A percentile compares a stretch with the other conserved stretches of the same genome.
Conservation (phyloP, 1,284 basidiomycete genomes). For the Fistulina hepatica region DNA sequence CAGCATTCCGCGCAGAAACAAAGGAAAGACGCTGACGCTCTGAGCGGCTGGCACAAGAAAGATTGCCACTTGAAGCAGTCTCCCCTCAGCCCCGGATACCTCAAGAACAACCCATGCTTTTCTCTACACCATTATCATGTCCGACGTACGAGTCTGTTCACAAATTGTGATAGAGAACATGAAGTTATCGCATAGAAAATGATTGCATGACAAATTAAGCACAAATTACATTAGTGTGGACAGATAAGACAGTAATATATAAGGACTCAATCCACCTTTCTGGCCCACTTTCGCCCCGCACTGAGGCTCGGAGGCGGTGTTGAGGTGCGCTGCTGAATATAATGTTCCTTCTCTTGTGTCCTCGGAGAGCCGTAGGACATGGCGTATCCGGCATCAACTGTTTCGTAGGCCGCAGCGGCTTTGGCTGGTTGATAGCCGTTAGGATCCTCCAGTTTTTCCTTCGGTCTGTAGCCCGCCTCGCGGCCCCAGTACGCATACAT, state of each 20-base stretch:
- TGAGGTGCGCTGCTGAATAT: constrained; percentile 28
- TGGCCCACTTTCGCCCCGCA: constrained; percentile 56
- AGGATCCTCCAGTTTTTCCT: constrained; percentile 24
- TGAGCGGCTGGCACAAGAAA: no score
- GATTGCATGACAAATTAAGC: no score
- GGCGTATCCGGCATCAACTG: constrained; percentile 10
- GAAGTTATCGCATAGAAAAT: no score
- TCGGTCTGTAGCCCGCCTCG: constrained; percentile 24
- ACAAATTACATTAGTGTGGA: constrained; percentile 12
- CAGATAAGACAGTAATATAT: no score
- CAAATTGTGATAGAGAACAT: no score
- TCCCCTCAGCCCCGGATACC: no score
- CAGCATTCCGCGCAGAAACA: no score
- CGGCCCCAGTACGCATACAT: constrained; percentile 76
- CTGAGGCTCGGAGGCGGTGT: constrained; percentile 32
- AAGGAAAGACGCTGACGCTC: no score
- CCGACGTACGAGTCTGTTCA: no score
- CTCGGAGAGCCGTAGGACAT: constrained; percentile 13
- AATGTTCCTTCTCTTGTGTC: constrained; percentile 32
- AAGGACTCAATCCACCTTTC: constrained; percentile 50
- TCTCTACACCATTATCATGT: no score
- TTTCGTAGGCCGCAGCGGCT: constrained; percentile 13
- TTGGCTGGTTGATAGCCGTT: constrained; percentile 15
- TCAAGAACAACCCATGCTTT: no score
- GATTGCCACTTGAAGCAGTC: no score